Base-by-base conservation (phyloP, 2,329 filamentous ascomycete species). In the Penicillium sp. region DNA sequence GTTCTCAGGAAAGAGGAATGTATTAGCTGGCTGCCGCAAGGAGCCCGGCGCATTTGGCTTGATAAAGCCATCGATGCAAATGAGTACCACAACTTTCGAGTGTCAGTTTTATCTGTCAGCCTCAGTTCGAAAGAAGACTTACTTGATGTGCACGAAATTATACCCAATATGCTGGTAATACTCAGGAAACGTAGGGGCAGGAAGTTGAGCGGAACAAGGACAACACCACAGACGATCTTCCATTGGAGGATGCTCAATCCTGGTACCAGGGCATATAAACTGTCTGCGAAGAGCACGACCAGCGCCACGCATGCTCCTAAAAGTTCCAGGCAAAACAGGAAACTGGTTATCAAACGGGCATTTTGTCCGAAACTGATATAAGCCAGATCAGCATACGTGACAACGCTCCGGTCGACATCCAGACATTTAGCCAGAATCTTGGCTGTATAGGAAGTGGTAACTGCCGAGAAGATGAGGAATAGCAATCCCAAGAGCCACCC, bases 331-430 rank as follows among this genome's bases (percentile, higher is more conserved):
- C 87, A 92, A 76, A 97, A 97, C 16, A 97, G 80, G 0, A 95
- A 79, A 60, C 91, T 95, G 8, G 91, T 93, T 31, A 89, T 83
- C 34, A 96, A 79, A 36, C 93, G 87, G 36, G 92, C 93, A 57
- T 84, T 87, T 16, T 87, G 84, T 9, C 93, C 93, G 72, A 95
- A 97, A 21, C 91, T 92, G 65, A 96, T 88, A 69, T 89, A 97
- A 2, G 93, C 94, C 47, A 97, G 80, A 70, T 97, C 93, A 34
- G 92, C 94, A 74, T 97, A 97, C 2, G 93, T 97, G 67, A 97
- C 92, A 62, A 97, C 84, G 50, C 85, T 90, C 58, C 83, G 84
- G 75, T 97, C 91, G 23, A 91, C 84, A 64, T 96, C 88, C 79
- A 97, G 87, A 73, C 93, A 97, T 73, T 89, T 93, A 29, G 91